Conservation (phyloP, 495 filamentous ascomycete species). For the Umbilicaria muhlenbergii region DNA sequence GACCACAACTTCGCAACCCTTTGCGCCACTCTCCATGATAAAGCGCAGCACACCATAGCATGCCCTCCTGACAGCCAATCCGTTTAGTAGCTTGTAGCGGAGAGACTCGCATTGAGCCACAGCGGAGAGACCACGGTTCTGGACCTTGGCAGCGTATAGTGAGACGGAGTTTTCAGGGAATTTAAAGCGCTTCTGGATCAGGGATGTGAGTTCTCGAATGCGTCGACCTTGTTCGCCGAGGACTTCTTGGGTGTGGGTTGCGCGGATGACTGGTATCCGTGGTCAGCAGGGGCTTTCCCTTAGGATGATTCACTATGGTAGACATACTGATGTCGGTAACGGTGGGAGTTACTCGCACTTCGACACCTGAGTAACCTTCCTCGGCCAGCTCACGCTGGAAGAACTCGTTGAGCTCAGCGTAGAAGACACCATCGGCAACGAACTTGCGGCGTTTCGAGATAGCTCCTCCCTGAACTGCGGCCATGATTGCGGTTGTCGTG, state of each 20-base stretch:
- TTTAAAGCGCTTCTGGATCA: constrained; percentile 99
- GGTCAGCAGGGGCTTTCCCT: background rate
- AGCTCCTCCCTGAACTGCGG: constrained; percentile 46
- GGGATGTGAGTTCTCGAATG: constrained; percentile 97
- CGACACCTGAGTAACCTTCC: constrained; percentile 98
- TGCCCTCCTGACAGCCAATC: constrained; percentile 88
- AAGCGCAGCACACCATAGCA: constrained; percentile 99
- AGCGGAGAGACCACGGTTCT: constrained; percentile 98
- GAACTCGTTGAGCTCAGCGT: constrained; percentile 99
- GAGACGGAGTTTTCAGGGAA: constrained; percentile 99
- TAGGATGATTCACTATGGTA: background rate
- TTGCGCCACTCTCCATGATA: constrained; percentile 99
- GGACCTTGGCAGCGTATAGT: constrained; percentile 98
- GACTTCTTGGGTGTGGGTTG: constrained; percentile 99
- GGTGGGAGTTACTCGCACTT: constrained; percentile 98
- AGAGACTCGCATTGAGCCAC: constrained; percentile 99
- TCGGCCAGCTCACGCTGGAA: constrained; percentile 99
- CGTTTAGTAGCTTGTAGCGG: constrained; percentile 98
- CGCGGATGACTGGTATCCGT: constrained; percentile 63
- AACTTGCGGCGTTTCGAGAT: constrained; percentile 99
- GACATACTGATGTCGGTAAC: constrained; percentile 93
- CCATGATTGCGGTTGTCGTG: constrained; percentile 33
- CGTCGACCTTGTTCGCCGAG: constrained; percentile 98
- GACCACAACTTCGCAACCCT: constrained; percentile 99
- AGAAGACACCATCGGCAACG: constrained; percentile 99